phyloP scores from a whole-genome alignment of 2,329 filamentous ascomycete genomes.

The Mycosphaerella arachidis region DNA sequence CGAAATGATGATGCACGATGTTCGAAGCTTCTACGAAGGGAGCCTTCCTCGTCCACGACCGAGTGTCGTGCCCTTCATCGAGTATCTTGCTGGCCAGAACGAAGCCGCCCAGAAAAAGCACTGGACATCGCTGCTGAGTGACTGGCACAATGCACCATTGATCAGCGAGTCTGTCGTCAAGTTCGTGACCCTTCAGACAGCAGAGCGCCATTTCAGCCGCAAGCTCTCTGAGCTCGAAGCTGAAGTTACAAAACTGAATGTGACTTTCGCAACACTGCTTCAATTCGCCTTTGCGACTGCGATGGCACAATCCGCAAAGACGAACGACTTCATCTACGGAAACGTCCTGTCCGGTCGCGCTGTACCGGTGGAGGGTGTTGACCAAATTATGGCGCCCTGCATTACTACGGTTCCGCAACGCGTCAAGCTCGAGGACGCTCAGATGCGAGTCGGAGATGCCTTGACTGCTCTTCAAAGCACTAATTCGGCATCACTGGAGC shows the following conservation, averaged over 20 bases:
- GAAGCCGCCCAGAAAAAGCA: slow-evolving; percentile 1
- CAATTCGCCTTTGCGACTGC: slow-evolving; percentile 10
- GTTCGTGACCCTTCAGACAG: slow-evolving; percentile 1
- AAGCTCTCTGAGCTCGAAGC: slow-evolving; percentile 5
- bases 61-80: slow-evolving; percentile 4
- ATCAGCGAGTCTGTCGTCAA: slow-evolving; percentile 2
- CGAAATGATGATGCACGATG: slow-evolving; percentile 11
- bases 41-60: not conserved
- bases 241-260: not conserved
- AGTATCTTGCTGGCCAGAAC: slow-evolving; percentile 10
- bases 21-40: slow-evolving; percentile 3
- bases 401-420: slow-evolving; percentile 14
- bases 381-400: slow-evolving; percentile 17
- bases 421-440: slow-evolving; percentile 4
- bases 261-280: slow-evolving; percentile 9
- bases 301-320: slow-evolving; percentile 7
- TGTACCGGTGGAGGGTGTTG: slow-evolving; percentile 7
- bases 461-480: slow-evolving; percentile 5
- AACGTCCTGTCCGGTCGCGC: slow-evolving; percentile 15
- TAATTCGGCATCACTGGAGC: slow-evolving; percentile 10
- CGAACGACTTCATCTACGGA: slow-evolving; percentile 14
- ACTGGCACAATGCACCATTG: slow-evolving; percentile 9
- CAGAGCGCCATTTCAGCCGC: not conserved
- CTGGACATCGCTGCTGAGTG: slow-evolving; percentile 4
- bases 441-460: not conserved